Conservation (phyloP, 1,284 basidiomycete genomes). For the Inonotus hispidus region DNA sequence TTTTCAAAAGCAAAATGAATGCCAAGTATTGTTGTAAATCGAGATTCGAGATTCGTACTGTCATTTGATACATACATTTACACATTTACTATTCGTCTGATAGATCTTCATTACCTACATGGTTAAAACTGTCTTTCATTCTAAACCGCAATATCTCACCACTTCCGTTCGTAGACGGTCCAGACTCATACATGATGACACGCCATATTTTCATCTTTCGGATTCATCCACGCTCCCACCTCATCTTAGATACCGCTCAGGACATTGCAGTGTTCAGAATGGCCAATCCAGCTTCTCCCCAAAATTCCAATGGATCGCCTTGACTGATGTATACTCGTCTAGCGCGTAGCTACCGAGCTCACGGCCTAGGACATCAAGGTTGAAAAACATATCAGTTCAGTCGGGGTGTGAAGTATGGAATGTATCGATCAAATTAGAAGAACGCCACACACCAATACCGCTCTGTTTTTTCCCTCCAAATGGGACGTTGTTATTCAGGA, state of each 20-base stretch:
- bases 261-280: conserved; percentile 37
- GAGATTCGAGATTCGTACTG: background rate
- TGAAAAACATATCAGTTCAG: background rate
- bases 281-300: conserved; percentile 79
- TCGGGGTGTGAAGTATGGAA: background rate
- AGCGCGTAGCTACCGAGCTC: conserved; percentile 88
- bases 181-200: background rate
- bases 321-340: conserved; percentile 80
- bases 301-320: conserved; percentile 85
- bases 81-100: background rate
- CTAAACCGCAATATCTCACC: background rate
- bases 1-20: no score
- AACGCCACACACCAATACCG: conserved; percentile 48
- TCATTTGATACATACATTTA: background rate
- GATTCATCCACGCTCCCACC: background rate
- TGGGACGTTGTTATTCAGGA: conserved; percentile 78
- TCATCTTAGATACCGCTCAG: background rate
- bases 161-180: no score
- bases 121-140: background rate
- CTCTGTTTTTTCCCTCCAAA: conserved; percentile 92
- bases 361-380: conserved; percentile 44
- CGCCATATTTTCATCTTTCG: background rate
- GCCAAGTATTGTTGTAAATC: no score
- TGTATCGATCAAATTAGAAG: background rate
- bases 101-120: background rate